Percentiles rank a stretch among this genome's conserved stretches.
These are phyloP conservation scores for Ophiobolus disseminans DNA, from an alignment of 2,329 filamentous ascomycete species.

Conservation along the genomic window DNA sequence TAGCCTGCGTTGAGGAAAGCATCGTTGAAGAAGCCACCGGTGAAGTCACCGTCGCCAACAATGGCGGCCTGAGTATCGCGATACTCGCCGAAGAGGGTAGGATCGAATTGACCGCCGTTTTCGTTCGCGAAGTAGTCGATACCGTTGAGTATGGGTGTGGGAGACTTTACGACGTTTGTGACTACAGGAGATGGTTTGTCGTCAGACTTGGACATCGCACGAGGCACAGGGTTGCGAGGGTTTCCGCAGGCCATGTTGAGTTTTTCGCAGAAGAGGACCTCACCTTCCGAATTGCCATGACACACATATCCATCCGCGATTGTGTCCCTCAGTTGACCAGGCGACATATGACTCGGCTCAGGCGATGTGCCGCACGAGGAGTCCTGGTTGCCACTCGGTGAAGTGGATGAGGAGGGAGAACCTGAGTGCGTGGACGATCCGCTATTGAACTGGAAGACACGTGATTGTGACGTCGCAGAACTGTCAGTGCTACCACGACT, in stretches of 20 bases:
- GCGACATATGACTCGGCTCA: slow-evolving; percentile 76
- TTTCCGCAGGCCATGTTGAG: slow-evolving; percentile 64
- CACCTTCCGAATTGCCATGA: slow-evolving; percentile 58
- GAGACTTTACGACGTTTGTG: slow-evolving; percentile 37
- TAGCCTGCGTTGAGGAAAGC: slow-evolving; percentile 81
- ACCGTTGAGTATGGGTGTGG: slow-evolving; percentile 53
- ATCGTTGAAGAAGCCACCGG: slow-evolving; percentile 74
- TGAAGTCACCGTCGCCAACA: slow-evolving; percentile 70
- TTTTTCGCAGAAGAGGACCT: slow-evolving; percentile 63
- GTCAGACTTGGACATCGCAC: slow-evolving; percentile 56
- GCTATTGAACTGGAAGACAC: slow-evolving; percentile 61
- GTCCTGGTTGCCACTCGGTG: slow-evolving; percentile 57
- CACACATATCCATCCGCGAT: slow-evolving; percentile 53
- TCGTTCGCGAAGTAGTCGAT: slow-evolving; percentile 80
- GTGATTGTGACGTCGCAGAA: slow-evolving; percentile 50
- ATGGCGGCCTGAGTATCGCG: slow-evolving; percentile 87
- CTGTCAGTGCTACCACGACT: slow-evolving; percentile 51
- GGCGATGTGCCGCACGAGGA: slow-evolving; percentile 78
- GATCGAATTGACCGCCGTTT: slow-evolving; percentile 87
- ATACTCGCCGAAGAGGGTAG: slow-evolving; percentile 89
- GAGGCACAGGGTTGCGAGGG: slow-evolving; percentile 60
- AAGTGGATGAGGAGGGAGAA: slow-evolving; percentile 61
- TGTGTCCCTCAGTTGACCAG: slow-evolving; percentile 71
- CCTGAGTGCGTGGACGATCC: slow-evolving; percentile 55
- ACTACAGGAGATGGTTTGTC: slow-evolving; percentile 47